Evolutionary conservation across 768 basidiomycete species (phyloP).

Genomic region (Termitomyces sp.): DNA sequence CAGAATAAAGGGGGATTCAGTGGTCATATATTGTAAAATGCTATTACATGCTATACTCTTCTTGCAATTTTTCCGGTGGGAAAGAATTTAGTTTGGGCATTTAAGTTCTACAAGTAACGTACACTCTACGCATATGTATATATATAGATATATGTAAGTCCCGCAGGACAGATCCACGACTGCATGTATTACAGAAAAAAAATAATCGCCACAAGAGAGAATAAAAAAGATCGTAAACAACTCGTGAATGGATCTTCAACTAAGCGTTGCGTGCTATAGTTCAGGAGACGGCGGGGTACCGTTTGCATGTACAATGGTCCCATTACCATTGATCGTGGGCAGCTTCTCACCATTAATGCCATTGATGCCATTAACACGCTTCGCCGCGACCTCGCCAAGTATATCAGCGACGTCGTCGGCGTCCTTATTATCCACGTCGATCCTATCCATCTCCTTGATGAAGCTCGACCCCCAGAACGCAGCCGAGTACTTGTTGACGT

Average conservation of each 20-base stretch:
- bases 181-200: too few species aligned
- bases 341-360: constrained; percentile 1
- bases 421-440: constrained; percentile 37
- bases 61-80: neutral
- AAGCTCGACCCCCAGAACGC: constrained; percentile 91
- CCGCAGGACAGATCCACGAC: neutral
- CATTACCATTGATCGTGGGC: neutral
- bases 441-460: constrained; percentile 75
- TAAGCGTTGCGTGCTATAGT: too few species aligned
- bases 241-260: neutral
- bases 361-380: neutral
- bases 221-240: neutral
- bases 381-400: neutral
- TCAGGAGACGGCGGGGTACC: constrained; percentile 5
- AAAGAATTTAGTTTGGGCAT: neutral
- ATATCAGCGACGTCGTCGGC: constrained; percentile 22
- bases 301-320: constrained; percentile 3
- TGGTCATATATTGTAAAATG: too few species aligned
- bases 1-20: neutral
- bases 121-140: constrained; percentile 12
- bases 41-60: too few species aligned
- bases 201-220: too few species aligned
- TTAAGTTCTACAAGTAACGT: constrained; percentile 11
- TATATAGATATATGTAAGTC: neutral
- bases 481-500: constrained; percentile 91